Evolutionary conservation across 2,329 filamentous ascomycete genomes (phyloP), one percentile per base, ranked within the genome.

Genomic region (Penicillium psychrosexuale): DNA sequence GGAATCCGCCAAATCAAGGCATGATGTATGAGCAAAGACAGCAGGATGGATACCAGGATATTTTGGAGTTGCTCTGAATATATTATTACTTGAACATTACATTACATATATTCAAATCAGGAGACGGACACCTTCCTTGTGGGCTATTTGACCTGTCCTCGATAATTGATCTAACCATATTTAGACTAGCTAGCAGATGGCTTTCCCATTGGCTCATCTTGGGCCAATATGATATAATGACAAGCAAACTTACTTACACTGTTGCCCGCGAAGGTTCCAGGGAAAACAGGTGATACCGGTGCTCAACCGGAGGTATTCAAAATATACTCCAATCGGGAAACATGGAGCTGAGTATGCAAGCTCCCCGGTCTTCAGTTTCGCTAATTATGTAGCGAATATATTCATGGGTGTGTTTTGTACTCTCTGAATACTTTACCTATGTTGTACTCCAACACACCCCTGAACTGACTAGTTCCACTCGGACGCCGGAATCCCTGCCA

Each of bases 1-100:
- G 49, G 15, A 40, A 37, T 36, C 12, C 33, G 17, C 13, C 8
- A 37, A 58, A 52, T 24, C 45, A 46, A 57, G 49, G 39, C 38
- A 61, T 40, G 61, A 65, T 56, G 65, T 69, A 53, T 69, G 55
- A 59, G 52, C 51, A 43, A 59, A 58, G 49, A 61, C 17, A 49
- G 53, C 28, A 58, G 19, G 61, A 51, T 58, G 61, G 61, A 67
- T 68, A 62, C 60, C 61, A 66, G 55, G 53, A 52, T 42, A 52
- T 42, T 47, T 56, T 42, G 47, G 55, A 55, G 45, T 55, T 53
- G 43, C 40, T 49, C 40, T 43, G 45, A 24, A 49, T 34, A 53
- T 50, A 50, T 50, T 30, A 36, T 30, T 36, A 39, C 12, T 50
- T 43, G 5, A 33, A 43, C n/a, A 38, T 40, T 15, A 43, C n/a